Conservation (phyloP, 129 eudicot genomes). For the Flaveria trinervia region DNA sequence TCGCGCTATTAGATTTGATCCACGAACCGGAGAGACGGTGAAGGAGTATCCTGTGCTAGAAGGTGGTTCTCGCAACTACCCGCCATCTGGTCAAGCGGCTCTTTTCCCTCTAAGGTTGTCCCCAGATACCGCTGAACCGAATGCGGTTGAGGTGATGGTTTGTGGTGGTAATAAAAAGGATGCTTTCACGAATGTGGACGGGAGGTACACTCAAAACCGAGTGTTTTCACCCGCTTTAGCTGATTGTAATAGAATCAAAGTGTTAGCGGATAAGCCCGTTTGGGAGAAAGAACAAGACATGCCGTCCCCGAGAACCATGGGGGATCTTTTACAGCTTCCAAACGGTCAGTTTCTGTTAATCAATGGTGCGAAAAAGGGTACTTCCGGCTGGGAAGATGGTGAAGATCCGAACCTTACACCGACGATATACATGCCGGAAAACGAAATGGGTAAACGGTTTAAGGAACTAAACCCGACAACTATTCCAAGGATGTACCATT, state of each 20-base stretch:
- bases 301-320: constrained; percentile 73
- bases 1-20: constrained; percentile 52
- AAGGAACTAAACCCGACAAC: constrained; percentile 39
- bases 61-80: constrained; percentile 86
- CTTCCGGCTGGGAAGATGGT: constrained; percentile 73
- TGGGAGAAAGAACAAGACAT: constrained; percentile 82
- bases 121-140: not conserved
- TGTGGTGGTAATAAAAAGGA: constrained; percentile 71
- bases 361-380: constrained; percentile 75
- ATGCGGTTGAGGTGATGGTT: constrained; percentile 48
- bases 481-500: constrained; percentile 81
- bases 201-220: constrained; percentile 29
- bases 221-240: constrained; percentile 50
- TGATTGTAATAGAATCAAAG: constrained; percentile 59
- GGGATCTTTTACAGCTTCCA: constrained; percentile 70
- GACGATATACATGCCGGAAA: constrained; percentile 51
- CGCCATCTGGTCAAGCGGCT: constrained; percentile 65
- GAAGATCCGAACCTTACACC: constrained; percentile 63
- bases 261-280: constrained; percentile 6
- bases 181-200: constrained; percentile 47
- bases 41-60: constrained; percentile 47
- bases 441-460: constrained; percentile 50
- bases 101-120: constrained; percentile 64
- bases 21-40: constrained; percentile 37
- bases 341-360: constrained; percentile 58